These are phyloP conservation scores for Mucuna pruriens DNA, from an alignment of 306 rosid genomes.

Conservation along the genomic window DNA sequence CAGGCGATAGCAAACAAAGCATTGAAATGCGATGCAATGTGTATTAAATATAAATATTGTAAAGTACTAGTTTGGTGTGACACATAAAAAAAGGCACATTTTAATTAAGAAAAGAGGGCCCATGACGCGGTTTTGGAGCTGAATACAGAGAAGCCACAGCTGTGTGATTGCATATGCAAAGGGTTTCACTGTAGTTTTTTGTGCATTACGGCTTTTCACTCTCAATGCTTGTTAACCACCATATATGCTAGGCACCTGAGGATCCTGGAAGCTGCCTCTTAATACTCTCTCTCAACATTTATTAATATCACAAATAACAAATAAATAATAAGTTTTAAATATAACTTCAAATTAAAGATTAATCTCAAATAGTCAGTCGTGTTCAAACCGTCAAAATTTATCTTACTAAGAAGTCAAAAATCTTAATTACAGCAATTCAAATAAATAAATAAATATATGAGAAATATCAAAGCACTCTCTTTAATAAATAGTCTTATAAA, in stretches of 20 bases:
- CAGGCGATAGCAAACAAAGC: conserved; percentile 56
- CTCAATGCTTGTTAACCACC: background rate
- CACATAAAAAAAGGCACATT: background rate
- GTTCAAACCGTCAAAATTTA: no score
- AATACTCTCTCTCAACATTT: background rate
- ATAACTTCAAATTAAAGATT: no score
- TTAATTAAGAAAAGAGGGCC: conserved; percentile 41
- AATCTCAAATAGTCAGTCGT: no score
- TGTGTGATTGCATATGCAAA: conserved; percentile 49
- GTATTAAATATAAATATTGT: conserved; percentile 11
- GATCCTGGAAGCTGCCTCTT: conserved; percentile 68
- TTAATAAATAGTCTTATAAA: background rate
- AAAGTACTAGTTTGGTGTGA: conserved; percentile 24
- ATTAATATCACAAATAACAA: background rate
- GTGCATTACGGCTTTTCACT: conserved; percentile 28
- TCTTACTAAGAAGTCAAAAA: no score
- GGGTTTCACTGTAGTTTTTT: background rate
- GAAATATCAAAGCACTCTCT: background rate
- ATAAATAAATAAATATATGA: no score
- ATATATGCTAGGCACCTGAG: conserved; percentile 32
- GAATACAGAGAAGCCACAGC: conserved; percentile 83
- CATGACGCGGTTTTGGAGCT: conserved; percentile 78
- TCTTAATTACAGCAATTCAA: no score
- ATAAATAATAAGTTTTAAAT: no score
- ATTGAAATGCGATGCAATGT: conserved; percentile 36